Conservation (phyloP, 2,329 filamentous ascomycete genomes). For the Colletotrichum melonis region DNA sequence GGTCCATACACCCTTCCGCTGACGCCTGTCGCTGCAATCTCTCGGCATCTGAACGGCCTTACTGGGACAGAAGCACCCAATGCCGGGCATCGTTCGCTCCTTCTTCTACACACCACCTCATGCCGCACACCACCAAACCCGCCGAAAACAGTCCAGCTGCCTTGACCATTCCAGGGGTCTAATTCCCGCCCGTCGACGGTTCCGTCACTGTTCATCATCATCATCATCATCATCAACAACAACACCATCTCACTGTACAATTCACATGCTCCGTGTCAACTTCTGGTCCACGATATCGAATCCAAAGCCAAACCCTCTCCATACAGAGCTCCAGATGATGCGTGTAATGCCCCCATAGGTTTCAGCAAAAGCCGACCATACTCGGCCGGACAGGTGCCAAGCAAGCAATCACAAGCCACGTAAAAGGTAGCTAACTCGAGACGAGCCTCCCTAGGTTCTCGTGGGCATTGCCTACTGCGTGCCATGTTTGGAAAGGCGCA, state of each 20-base stretch:
- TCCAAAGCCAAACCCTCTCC: no score
- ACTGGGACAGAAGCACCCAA: neutral
- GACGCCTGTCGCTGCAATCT: constrained; percentile 23
- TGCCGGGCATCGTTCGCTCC: neutral
- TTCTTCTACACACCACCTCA: neutral
- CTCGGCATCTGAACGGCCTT: constrained; percentile 24
- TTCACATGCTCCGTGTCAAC: neutral
- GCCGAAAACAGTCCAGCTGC: constrained; percentile 10
- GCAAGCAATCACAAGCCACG: neutral
- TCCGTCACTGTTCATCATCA: neutral
- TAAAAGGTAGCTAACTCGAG: neutral
- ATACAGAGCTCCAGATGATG: no score
- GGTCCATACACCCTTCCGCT: constrained; percentile 3
- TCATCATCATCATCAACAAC: neutral
- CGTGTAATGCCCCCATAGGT: no score
- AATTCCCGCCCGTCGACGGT: neutral
- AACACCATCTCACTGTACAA: neutral
- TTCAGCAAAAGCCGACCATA: neutral
- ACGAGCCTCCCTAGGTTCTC: neutral
- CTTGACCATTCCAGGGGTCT: neutral
- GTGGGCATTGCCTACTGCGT: neutral
- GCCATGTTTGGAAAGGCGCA: neutral
- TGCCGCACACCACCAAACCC: constrained; percentile 6
- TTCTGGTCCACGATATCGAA: neutral
- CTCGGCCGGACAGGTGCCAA: neutral